Conservation (phyloP, 352 stramenopile genomes). For the Phytophthora palmivora region DNA sequence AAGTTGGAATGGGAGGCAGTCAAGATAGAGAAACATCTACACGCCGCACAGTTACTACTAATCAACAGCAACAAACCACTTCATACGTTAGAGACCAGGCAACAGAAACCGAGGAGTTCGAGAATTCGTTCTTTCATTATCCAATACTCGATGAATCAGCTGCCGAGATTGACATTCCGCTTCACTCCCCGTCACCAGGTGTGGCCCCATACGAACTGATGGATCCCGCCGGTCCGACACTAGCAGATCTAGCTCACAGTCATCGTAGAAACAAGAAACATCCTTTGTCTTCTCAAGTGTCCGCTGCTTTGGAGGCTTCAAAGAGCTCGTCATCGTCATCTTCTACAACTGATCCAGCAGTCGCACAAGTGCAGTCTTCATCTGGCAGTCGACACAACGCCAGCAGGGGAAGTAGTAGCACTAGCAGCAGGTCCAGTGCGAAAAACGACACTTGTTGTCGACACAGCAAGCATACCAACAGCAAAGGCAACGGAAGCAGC, state of each 20-base stretch:
- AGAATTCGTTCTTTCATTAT: too few species aligned
- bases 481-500: slow-evolving; percentile 1
- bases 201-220: neutral
- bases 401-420: neutral
- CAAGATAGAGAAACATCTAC: neutral
- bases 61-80: slow-evolving; percentile 30
- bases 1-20: neutral
- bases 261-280: slow-evolving; percentile 1
- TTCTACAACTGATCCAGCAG: neutral
- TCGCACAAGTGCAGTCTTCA: neutral
- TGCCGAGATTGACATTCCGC: slow-evolving; percentile 5
- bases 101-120: slow-evolving; percentile 22
- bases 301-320: slow-evolving; percentile 3
- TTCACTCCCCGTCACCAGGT: neutral
- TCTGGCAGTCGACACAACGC: slow-evolving; percentile 11
- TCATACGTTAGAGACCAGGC: slow-evolving; percentile 25
- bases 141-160: neutral
- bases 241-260: slow-evolving; percentile 24
- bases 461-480: slow-evolving; percentile 9
- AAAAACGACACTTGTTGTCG: slow-evolving; percentile 1
- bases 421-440: slow-evolving; percentile 8
- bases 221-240: slow-evolving; percentile 18
- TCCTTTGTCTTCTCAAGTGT: neutral
- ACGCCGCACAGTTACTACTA: neutral
- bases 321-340: slow-evolving; percentile 14